Evolutionary conservation across 768 basidiomycete species (phyloP).

Genomic region (Hygrocybe punicea): DNA sequence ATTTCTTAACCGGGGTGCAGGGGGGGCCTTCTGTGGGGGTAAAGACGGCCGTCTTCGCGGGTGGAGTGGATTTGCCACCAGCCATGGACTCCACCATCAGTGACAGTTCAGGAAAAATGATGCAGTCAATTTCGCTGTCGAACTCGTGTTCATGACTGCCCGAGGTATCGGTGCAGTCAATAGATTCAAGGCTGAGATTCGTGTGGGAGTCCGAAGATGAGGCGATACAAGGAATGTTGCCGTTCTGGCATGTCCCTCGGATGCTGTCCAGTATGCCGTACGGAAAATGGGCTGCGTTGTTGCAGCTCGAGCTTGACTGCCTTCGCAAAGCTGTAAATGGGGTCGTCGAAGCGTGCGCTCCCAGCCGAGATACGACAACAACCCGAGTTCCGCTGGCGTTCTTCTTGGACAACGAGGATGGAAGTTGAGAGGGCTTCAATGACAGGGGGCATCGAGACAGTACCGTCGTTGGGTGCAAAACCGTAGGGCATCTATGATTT

Average conservation of each 20-base stretch:
- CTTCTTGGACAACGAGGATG: neutral
- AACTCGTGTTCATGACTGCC: too few species aligned
- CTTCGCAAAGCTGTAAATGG: neutral
- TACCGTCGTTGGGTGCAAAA: neutral
- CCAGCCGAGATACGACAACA: neutral
- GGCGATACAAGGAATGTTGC: too few species aligned
- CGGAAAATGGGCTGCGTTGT: neutral
- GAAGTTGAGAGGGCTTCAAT: neutral
- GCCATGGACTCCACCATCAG: neutral
- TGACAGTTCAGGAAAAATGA: neutral
- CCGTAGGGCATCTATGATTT: neutral
- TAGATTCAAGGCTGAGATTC: too few species aligned
- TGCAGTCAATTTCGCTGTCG: too few species aligned
- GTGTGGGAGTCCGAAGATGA: too few species aligned
- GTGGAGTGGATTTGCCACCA: neutral
- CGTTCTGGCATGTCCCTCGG: too few species aligned
- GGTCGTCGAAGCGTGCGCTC: neutral
- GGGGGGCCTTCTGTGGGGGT: neutral
- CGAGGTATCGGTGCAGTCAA: too few species aligned
- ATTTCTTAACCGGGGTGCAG: conserved; percentile 4
- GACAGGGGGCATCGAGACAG: neutral
- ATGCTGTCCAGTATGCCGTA: neutral
- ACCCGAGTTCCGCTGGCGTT: neutral
- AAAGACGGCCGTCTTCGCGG: neutral
- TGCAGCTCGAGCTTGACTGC: neutral